Conservation (phyloP, 371 early-diverging fungal species). For the Amoeboaphelidium protococcarum region DNA sequence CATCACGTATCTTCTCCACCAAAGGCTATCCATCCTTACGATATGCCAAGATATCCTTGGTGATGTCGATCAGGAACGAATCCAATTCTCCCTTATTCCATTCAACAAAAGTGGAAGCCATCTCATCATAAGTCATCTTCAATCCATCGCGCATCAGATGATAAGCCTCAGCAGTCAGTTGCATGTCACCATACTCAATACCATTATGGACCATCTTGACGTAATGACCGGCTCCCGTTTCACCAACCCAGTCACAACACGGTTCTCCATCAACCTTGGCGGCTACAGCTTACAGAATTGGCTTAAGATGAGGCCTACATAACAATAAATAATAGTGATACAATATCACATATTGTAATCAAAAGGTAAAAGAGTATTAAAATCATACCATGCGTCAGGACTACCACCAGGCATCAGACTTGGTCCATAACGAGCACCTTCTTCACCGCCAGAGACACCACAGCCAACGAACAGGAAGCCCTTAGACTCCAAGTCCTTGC, state of each 20-base stretch:
- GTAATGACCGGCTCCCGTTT: conserved; percentile 94
- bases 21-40: conserved; percentile 66
- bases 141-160: conserved; percentile 64
- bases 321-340: background rate
- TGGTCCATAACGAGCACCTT: conserved; percentile 96
- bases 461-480: conserved; percentile 83
- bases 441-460: conserved; percentile 98
- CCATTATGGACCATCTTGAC: conserved; percentile 99
- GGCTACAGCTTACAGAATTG: conserved; percentile 82
- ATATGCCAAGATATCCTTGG: conserved; percentile 68
- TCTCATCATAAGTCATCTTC: conserved; percentile 50
- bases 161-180: conserved; percentile 91
- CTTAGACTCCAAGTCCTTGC: conserved; percentile 52
- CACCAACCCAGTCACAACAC: conserved; percentile 98
- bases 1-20: conserved; percentile 85
- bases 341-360: background rate
- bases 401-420: conserved; percentile 97
- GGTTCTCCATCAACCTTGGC: conserved; percentile 65
- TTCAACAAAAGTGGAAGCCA: conserved; percentile 55
- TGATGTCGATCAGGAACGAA: conserved; percentile 92
- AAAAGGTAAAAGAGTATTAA: conserved; percentile 1
- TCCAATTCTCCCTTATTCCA: conserved; percentile 90
- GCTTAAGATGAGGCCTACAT: conserved; percentile 44
- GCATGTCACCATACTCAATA: conserved; percentile 99
- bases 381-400: conserved; percentile 49